Base-by-base conservation (phyloP, 345 rosid genomes). In the Moricandia arvensis region DNA sequence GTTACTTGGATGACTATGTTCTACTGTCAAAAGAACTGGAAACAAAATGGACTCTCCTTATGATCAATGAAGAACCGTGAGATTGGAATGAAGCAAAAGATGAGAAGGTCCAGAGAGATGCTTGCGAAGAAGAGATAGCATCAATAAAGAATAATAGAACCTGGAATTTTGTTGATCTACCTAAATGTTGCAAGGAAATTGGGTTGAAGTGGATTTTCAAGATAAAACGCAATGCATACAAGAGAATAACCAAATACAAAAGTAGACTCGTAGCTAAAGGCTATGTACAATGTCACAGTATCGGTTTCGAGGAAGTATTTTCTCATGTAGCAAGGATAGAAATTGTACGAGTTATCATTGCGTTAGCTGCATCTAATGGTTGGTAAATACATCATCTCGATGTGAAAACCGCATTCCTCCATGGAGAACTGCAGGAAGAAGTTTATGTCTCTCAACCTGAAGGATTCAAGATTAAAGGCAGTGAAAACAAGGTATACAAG, bases 81-180 rank as follows among this genome's bases (percentile, higher is more conserved):
- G 16, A 1, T 5, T 47, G 2, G 0, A 5, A 0, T 0, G 18
- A 47, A 6, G 18, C 54, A 1, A 47, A 1, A 6, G 54, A n/a
- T 1, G 2, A 0, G 1, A n/a, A 0, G 1, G 21, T n/a, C 0
- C n/a, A 18, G 54, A n/a, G 7, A 4, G 17, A 6, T 1, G 54
- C 18, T 1, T 47, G 54, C 5, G 8, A 15, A 15, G 54, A 47
- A 0, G 54, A 47, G 8, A 47, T 47, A 0, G 2, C 0, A 0
- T 45, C 53, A 0, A 45, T 45, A 4, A 11, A 41, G 1, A 41
- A 41, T 1, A 11, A 10, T 13, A 41, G 10, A 1, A 41, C n/a
- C 0, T 41, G 47, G 47, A 3, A 1, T 10, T 5, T 41, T 10
- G 47, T 41, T 10, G 47, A 41, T 1, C 12, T 8, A 1, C 43